Conservation (phyloP, 306 rosid species). For the Argentina anserina region DNA sequence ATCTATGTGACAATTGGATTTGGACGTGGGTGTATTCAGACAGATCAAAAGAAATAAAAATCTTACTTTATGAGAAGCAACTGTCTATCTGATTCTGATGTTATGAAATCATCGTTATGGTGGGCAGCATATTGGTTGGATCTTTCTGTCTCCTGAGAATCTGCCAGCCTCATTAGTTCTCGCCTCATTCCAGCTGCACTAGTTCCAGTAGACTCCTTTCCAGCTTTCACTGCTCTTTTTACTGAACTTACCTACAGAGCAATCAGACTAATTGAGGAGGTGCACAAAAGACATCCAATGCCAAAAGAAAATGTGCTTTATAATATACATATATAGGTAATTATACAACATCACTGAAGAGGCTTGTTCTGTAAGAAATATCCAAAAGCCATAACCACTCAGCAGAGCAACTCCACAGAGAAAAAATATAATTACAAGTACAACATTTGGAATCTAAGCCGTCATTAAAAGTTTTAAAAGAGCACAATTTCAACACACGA, state of each 20-base stretch:
- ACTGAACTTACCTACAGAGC: slow-evolving; percentile 53
- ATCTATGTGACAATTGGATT: background rate
- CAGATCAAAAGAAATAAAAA: background rate
- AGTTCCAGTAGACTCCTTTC: slow-evolving; percentile 42
- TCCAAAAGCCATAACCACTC: background rate
- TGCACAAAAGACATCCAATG: background rate
- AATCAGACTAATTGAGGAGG: slow-evolving; percentile 29
- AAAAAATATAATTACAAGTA: background rate
- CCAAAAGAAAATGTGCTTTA: background rate
- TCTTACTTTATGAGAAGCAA: slow-evolving; percentile 85
- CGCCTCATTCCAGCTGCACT: slow-evolving; percentile 61
- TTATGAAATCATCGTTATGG: slow-evolving; percentile 67
- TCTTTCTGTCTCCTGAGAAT: slow-evolving; percentile 48
- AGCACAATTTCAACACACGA: slow-evolving; percentile 3
- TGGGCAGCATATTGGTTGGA: slow-evolving; percentile 50
- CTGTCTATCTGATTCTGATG: slow-evolving; percentile 92
- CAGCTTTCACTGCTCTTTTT: slow-evolving; percentile 60
- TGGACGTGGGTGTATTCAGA: background rate
- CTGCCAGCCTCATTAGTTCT: slow-evolving; percentile 86
- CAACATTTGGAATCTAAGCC: slow-evolving; percentile 11
- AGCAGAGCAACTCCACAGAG: background rate
- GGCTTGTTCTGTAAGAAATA: background rate
- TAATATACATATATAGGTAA: background rate
- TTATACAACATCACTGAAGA: background rate
- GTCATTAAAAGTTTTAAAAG: slow-evolving; percentile 18